phyloP scores from a whole-genome alignment of 108 stramenopile species.

The Seminavis robusta region DNA sequence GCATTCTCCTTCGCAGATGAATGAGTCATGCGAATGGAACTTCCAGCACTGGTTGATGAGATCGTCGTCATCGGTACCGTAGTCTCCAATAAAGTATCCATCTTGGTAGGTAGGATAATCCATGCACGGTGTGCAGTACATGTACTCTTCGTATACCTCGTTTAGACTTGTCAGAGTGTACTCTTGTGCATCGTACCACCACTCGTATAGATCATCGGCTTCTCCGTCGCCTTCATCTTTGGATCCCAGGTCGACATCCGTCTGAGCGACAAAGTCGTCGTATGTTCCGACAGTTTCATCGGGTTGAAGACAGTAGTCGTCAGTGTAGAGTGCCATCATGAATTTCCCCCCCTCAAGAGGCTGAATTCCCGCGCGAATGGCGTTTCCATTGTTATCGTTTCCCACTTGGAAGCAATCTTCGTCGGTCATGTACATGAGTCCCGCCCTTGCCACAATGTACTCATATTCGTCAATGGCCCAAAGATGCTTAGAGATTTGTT shows the following conservation, averaged over 20 bases:
- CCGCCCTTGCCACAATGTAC: constrained; percentile 78
- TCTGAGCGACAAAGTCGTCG: constrained; percentile 59
- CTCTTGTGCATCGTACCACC: constrained; percentile 70
- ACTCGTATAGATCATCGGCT: constrained; percentile 49
- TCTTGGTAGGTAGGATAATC: constrained; percentile 90
- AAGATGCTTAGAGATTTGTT: constrained; percentile 88
- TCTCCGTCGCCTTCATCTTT: constrained; percentile 23
- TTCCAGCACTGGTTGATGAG: constrained; percentile 93
- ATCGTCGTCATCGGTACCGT: constrained; percentile 82
- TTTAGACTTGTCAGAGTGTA: constrained; percentile 76
- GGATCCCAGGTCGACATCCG: constrained; percentile 35
- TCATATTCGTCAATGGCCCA: constrained; percentile 88
- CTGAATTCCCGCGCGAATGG: constrained; percentile 61
- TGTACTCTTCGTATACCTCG: constrained; percentile 68
- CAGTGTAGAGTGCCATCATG: constrained; percentile 74
- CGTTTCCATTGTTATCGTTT: constrained; percentile 41
- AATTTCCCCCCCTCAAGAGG: constrained; percentile 54
- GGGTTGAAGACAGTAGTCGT: constrained; percentile 50
- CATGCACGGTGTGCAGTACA: constrained; percentile 79
- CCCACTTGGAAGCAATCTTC: constrained; percentile 62
- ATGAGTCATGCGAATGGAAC: constrained; percentile 82
- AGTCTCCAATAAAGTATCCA: constrained; percentile 83
- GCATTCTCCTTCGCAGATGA: constrained; percentile 67
- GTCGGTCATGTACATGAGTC: constrained; percentile 83
- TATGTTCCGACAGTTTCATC: constrained; percentile 46